These are phyloP conservation scores for Colletotrichum cereale DNA, from an alignment of 2,329 filamentous ascomycete genomes.

Conservation along the genomic window DNA sequence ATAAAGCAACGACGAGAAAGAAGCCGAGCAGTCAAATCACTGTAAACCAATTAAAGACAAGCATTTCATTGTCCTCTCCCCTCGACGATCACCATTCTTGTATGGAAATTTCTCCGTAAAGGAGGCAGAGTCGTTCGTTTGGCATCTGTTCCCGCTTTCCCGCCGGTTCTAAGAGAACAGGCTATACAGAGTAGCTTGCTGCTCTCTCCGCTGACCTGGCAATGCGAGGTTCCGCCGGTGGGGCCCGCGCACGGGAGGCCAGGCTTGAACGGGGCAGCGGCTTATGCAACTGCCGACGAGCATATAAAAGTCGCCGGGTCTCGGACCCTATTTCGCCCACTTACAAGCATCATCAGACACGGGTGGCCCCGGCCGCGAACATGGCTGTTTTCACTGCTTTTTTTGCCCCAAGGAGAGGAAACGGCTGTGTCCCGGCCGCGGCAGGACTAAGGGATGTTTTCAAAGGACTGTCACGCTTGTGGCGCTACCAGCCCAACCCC, in stretches of 20 bases:
- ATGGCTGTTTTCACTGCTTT: neutral
- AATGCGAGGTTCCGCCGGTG: neutral
- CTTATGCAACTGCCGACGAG: too few relatives aligned
- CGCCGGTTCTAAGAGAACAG: neutral
- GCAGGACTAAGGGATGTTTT: neutral
- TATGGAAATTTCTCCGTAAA: neutral
- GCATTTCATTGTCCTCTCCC: too few relatives aligned
- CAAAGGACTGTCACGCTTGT: neutral
- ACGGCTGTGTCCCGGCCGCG: neutral
- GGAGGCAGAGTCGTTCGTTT: neutral
- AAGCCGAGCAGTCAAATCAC: too few relatives aligned
- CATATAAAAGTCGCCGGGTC: neutral
- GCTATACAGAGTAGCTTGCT: neutral
- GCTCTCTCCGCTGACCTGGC: neutral
- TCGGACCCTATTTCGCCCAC: too few relatives aligned
- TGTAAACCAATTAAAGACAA: neutral
- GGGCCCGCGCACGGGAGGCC: neutral
- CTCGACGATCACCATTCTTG: too few relatives aligned
- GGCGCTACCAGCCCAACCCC: neutral
- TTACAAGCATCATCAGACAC: too few relatives aligned
- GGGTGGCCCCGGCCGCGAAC: neutral
- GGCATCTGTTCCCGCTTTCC: too few relatives aligned
- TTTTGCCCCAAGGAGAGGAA: neutral
- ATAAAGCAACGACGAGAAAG: neutral
- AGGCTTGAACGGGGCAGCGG: neutral